Base-by-base conservation (phyloP, 163 green algal species). In the Chlorella variabilis region DNA sequence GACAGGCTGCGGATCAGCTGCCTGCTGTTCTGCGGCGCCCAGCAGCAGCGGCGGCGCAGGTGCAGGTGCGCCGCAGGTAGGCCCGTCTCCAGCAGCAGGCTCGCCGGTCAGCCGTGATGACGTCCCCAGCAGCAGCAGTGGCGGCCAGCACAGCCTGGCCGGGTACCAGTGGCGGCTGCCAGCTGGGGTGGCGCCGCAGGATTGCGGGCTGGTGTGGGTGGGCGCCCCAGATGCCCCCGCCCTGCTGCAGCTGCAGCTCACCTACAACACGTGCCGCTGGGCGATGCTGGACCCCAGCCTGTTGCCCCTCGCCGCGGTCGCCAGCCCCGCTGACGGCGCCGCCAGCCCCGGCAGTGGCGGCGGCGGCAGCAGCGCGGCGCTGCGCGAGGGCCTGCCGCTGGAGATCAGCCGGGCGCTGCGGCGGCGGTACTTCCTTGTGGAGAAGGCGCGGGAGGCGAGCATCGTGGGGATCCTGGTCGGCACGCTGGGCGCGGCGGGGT, bases 381-480 rank as follows among this genome's bases (percentile, higher is more conserved):
- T 90, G 71, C 45, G 79, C 13, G 51, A 90, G 62, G 94, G 91
- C 1, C 58, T 96, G 74, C 78, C 85, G 8, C 58, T 76, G 21
- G 78, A 84, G 9, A 83, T 94, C 61, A 86, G 84, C 56, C 82
- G 84, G 29, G 82, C 92, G 54, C 88, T 97, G 58, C 87, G 85
- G 38, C 77, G 90, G 23, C 90, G 95, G 5, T 96, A 98, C 83
- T 98, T 90, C 71, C 80, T 98, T 17, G 92, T 98, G 33, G 92
- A 98, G 83, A 93, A 93, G 65, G 94, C 95, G 6, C 92, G 93
- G 61, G 89, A 91, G 13, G 95, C 96, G 23, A 89, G 78, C 62
- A 96, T 99, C 9, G 91, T 99, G 23, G 96, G 94, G n/a, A 91
- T 98, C 25, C 86, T 98, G 84, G 92, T 97, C 23, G 93, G 94